phyloP scores from a whole-genome alignment of 2,329 filamentous ascomycete genomes.

The Sphaceloma murrayae region DNA sequence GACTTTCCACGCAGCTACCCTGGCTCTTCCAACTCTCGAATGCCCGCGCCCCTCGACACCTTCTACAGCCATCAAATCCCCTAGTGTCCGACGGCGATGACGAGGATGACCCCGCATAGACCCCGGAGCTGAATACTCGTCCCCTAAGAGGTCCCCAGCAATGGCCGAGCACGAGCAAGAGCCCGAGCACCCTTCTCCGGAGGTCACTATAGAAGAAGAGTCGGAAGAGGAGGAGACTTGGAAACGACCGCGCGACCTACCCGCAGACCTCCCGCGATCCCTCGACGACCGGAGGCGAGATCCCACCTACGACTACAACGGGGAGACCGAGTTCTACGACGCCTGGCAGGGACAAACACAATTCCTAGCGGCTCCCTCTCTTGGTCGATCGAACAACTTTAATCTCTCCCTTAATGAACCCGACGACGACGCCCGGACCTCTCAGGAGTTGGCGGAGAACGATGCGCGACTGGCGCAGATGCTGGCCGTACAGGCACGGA shows the following conservation, averaged over 20 bases:
- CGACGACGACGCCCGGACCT: conserved; percentile 57
- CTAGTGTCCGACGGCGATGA: neutral
- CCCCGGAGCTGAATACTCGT: too few species aligned
- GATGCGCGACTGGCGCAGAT: conserved; percentile 89
- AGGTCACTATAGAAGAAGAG: conserved; percentile 18
- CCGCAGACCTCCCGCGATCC: conserved; percentile 78
- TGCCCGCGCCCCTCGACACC: neutral
- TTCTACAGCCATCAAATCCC: neutral
- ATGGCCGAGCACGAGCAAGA: neutral
- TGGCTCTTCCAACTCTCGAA: too few species aligned
- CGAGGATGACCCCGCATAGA: conserved; percentile 9
- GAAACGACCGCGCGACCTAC: conserved; percentile 46
- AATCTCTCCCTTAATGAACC: conserved; percentile 74
- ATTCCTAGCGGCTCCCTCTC: conserved; percentile 77
- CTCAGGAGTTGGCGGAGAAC: conserved; percentile 50
- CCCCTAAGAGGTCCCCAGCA: too few species aligned
- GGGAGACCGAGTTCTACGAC: conserved; percentile 94
- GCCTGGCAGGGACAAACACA: conserved; percentile 99
- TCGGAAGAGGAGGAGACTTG: conserved; percentile 21
- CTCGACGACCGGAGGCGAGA: conserved; percentile 75
- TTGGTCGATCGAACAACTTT: conserved; percentile 77
- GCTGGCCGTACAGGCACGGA: conserved; percentile 86
- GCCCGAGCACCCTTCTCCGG: neutral
- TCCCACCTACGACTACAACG: conserved; percentile 52
- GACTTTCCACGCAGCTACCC: neutral